These are phyloP conservation scores for Capronia coronata DNA, from an alignment of 2,329 filamentous ascomycete species.

Conservation along the genomic window DNA sequence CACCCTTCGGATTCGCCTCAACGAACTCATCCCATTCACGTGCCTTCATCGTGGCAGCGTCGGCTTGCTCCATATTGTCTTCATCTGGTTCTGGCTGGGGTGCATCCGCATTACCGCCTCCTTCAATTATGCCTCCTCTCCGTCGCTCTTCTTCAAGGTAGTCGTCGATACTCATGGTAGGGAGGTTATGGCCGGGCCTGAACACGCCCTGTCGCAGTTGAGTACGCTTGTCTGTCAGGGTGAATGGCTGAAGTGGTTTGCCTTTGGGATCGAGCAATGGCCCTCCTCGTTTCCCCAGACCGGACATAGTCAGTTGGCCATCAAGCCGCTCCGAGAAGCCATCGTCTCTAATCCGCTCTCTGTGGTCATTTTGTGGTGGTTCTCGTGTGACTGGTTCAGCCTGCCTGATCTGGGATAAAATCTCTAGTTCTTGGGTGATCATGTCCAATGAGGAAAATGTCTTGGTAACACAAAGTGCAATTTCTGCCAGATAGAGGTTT, in stretches of 20 bases:
- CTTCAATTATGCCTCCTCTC: constrained; percentile 83
- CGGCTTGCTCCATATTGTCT: constrained; percentile 80
- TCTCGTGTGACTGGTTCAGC: constrained; percentile 38
- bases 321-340: constrained; percentile 71
- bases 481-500: constrained; percentile 67
- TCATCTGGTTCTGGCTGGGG: constrained; percentile 70
- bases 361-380: constrained; percentile 32
- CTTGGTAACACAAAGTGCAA: constrained; percentile 67
- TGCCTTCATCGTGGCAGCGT: constrained; percentile 87
- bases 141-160: constrained; percentile 86
- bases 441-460: constrained; percentile 83
- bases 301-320: constrained; percentile 48
- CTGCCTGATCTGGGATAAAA: constrained; percentile 67
- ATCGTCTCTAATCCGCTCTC: constrained; percentile 21
- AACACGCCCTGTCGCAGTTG: constrained; percentile 77
- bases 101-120: constrained; percentile 70
- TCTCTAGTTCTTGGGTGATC: constrained; percentile 73
- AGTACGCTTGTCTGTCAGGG: constrained; percentile 68
- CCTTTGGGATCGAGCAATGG: constrained; percentile 72
- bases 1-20: constrained; percentile 73
- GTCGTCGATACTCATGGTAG: constrained; percentile 97
- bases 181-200: constrained; percentile 81
- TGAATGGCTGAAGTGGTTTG: constrained; percentile 86
- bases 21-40: constrained; percentile 91
- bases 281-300: constrained; percentile 48